Evolutionary conservation across 208 protist genomes (phyloP).

Genomic region (Ichthyophonus hoferi): DNA sequence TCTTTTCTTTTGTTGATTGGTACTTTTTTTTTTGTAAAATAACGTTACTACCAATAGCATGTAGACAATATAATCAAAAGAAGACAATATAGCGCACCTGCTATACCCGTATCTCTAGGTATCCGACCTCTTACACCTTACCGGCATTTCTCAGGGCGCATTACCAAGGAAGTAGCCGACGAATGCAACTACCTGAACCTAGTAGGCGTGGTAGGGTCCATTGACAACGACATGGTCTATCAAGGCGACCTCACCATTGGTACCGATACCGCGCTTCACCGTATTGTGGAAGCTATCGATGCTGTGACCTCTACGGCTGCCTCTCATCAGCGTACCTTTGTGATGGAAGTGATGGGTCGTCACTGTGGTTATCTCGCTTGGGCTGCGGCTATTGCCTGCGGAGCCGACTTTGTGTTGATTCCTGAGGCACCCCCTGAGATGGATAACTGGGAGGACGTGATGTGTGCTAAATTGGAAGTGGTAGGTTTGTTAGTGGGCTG

Average conservation of each 20-base stretch:
- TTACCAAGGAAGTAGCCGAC: constrained; percentile 9
- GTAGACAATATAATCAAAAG: too few relatives aligned
- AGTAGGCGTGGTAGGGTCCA: constrained; percentile 62
- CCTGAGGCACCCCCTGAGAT: constrained; percentile 54
- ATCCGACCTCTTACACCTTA: too few relatives aligned
- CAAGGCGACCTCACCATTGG: constrained; percentile 59
- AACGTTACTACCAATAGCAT: too few relatives aligned
- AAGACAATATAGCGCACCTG: neutral
- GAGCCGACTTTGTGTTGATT: constrained; percentile 62
- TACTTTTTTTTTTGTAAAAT: too few relatives aligned
- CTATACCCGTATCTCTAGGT: neutral
- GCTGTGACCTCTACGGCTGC: constrained; percentile 31
- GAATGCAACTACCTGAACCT: constrained; percentile 31
- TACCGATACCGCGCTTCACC: constrained; percentile 53
- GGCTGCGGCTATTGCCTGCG: constrained; percentile 52
- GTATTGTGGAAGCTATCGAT: constrained; percentile 61
- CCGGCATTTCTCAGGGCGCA: neutral
- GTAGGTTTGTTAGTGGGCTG: too few relatives aligned
- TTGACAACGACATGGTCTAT: constrained; percentile 67
- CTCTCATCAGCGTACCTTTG: constrained; percentile 58
- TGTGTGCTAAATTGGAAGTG: constrained; percentile 45
- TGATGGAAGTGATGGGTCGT: constrained; percentile 59
- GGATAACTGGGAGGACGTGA: constrained; percentile 53
- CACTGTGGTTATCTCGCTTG: constrained; percentile 61
- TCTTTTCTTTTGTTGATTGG: too few relatives aligned